Conservation (phyloP, 352 stramenopile genomes). For the Phytophthora constricta region DNA sequence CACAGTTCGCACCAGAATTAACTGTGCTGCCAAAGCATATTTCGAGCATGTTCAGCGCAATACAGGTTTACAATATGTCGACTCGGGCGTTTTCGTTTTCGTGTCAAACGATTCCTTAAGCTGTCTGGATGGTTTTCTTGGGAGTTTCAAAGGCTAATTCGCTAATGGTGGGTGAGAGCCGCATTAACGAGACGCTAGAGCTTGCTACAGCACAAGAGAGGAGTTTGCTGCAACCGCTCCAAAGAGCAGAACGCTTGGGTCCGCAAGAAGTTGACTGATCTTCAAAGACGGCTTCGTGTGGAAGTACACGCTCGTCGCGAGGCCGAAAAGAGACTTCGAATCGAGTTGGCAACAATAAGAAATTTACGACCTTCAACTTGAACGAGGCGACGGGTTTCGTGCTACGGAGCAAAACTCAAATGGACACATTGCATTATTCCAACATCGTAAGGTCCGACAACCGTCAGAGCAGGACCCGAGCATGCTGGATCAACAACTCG, state of each 20-base stretch:
- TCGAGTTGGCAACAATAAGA: conserved; percentile 5
- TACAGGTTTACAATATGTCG: neutral
- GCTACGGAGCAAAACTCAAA: neutral
- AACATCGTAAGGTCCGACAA: no score
- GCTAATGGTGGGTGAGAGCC: no score
- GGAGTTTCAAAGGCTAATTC: no score
- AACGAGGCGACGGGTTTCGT: neutral
- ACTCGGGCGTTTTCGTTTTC: neutral
- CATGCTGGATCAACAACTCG: no score
- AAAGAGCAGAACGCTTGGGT: neutral
- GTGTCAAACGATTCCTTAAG: no score
- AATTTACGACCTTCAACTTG: neutral
- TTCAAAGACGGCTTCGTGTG: neutral
- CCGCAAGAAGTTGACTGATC: neutral
- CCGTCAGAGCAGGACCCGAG: no score
- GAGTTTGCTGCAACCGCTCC: neutral
- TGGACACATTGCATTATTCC: no score
- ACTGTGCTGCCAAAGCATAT: neutral
- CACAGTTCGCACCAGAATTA: no score
- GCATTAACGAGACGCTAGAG: no score
- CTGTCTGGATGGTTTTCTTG: no score
- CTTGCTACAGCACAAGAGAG: neutral
- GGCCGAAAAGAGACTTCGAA: neutral
- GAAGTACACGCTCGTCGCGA: neutral
- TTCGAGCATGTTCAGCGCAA: neutral